These are phyloP conservation scores for Aureobasidium sp. DNA, from an alignment of 2,329 filamentous ascomycete genomes.

Conservation along the genomic window DNA sequence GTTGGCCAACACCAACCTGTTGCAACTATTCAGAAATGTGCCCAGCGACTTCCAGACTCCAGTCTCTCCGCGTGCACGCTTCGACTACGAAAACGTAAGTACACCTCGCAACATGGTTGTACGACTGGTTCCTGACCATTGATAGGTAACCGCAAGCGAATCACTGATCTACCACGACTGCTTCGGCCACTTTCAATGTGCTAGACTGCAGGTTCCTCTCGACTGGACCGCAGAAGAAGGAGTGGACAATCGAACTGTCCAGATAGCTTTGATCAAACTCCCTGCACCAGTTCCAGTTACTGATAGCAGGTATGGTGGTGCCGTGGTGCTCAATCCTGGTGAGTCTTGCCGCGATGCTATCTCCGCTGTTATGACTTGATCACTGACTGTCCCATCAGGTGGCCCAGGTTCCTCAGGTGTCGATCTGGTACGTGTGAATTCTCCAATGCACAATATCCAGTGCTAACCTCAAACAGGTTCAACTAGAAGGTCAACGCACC, in stretches of 20 bases:
- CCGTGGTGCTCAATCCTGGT: slow-evolving; percentile 40
- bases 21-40: background rate
- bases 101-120: background rate
- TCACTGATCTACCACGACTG: slow-evolving; percentile 27
- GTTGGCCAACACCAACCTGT: background rate
- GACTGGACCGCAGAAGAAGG: slow-evolving; percentile 33
- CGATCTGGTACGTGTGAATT: background rate
- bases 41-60: background rate
- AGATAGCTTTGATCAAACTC: slow-evolving; percentile 39
- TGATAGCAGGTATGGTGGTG: slow-evolving; percentile 40
- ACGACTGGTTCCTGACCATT: background rate
- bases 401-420: slow-evolving; percentile 42
- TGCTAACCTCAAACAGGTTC: slow-evolving; percentile 22
- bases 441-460: no score
- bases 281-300: slow-evolving; percentile 35
- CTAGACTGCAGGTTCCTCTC: slow-evolving; percentile 43
- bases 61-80: background rate
- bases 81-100: background rate
- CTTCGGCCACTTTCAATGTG: slow-evolving; percentile 41
- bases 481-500: slow-evolving; percentile 29
- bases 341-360: background rate
- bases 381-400: slow-evolving; percentile 10
- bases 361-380: background rate
- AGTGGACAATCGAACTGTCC: slow-evolving; percentile 29
- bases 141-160: background rate